These are phyloP conservation scores for Teratosphaeria pseudoeucalypti DNA, from an alignment of 2,329 filamentous ascomycete genomes.

Conservation along the genomic window DNA sequence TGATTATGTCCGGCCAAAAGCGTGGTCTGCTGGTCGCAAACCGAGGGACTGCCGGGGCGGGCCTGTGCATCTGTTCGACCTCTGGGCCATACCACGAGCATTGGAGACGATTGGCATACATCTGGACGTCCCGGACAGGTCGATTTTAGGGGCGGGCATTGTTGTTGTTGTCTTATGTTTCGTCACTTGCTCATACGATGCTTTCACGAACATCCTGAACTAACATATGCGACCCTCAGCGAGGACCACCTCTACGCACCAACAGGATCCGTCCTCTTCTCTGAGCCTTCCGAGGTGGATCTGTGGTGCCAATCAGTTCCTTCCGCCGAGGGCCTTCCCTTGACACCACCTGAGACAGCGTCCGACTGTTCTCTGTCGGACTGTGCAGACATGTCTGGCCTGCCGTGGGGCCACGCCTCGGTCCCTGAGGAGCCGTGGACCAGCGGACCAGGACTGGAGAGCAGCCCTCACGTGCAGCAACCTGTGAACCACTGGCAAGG, in stretches of 20 bases:
- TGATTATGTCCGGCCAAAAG: background rate
- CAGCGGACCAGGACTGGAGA: slow-evolving; percentile 13
- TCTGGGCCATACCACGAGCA: background rate
- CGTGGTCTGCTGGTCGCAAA: background rate
- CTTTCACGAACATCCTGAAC: background rate
- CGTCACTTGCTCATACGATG: background rate
- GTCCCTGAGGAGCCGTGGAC: slow-evolving; percentile 19
- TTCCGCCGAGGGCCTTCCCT: slow-evolving; percentile 13
- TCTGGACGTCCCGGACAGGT: background rate
- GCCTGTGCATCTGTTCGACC: background rate
- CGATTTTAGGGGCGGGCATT: background rate
- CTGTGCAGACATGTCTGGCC: slow-evolving; percentile 17
- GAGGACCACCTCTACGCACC: slow-evolving; percentile 17
- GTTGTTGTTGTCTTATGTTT: background rate
- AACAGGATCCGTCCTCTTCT: slow-evolving; percentile 21
- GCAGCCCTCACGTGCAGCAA: slow-evolving; percentile 15
- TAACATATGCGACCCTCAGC: slow-evolving; percentile 8
- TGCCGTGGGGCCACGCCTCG: slow-evolving; percentile 17
- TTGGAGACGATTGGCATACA: background rate
- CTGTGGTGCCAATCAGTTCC: slow-evolving; percentile 22
- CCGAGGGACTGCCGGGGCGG: background rate
- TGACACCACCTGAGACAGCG: slow-evolving; percentile 22
- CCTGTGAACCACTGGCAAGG: slow-evolving; percentile 14
- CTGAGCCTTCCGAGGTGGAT: slow-evolving; percentile 20
- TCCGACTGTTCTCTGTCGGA: slow-evolving; percentile 21